Conservation (phyloP, 176 grass and related monocot genomes). For the Ananas comosus region DNA sequence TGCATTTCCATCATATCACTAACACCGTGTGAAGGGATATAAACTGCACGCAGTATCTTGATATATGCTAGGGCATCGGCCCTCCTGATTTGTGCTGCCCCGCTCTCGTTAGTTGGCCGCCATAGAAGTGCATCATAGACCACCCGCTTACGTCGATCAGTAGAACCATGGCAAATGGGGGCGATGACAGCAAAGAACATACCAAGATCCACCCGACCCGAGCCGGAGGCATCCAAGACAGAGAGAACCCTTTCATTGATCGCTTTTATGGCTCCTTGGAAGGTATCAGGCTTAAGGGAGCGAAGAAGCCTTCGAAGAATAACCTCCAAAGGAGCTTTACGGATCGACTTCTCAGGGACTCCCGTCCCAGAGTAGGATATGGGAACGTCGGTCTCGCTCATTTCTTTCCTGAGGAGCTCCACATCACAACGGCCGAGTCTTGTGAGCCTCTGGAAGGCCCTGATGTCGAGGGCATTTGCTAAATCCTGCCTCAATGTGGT, state of each 20-base stretch:
- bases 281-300: conserved; percentile 88
- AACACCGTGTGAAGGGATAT: conserved; percentile 65
- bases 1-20: conserved; percentile 92
- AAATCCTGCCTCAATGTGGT: conserved; percentile 77
- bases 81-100: conserved; percentile 58
- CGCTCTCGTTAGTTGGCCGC: conserved; percentile 63
- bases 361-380: conserved; percentile 79
- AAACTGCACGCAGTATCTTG: conserved; percentile 72
- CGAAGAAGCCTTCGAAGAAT: conserved; percentile 75
- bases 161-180: conserved; percentile 64
- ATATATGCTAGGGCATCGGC: conserved; percentile 73
- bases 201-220: conserved; percentile 82
- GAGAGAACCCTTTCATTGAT: conserved; percentile 92
- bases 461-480: conserved; percentile 92
- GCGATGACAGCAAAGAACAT: conserved; percentile 93
- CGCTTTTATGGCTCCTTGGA: conserved; percentile 75
- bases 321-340: conserved; percentile 79
- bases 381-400: conserved; percentile 93
- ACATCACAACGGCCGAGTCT: conserved; percentile 58
- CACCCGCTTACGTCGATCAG: conserved; percentile 56
- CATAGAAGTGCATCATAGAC: conserved; percentile 87
- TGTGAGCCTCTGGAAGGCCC: conserved; percentile 70
- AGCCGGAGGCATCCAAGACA: conserved; percentile 66
- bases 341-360: conserved; percentile 76
- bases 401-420: conserved; percentile 71